Evolutionary conservation across 345 rosid species (phyloP), one percentile per base, ranked within the genome.

Genomic region (Euclidium syriacum): DNA sequence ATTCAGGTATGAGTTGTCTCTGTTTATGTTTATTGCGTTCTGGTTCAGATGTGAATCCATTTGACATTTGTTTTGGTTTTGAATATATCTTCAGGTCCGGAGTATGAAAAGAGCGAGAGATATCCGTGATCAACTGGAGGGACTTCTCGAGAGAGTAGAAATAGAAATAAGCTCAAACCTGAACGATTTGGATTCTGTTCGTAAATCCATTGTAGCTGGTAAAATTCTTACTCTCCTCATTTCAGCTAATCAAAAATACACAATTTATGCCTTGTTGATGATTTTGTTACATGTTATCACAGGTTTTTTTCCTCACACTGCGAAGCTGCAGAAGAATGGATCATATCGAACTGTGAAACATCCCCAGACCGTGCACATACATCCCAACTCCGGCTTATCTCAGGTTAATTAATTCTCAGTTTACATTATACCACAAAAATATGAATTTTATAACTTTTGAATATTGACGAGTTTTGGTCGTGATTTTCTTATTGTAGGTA

Each of bases 101-200:
- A 94, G 99, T 71, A 94, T 94, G 96, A 94, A 94, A 68, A 87
- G 97, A 62, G 99, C 99, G 20, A 82, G 97, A 75, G 97, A 94
- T 62, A 76, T 94, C 20, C 77, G 99, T 41, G 97, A 94, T 67
- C 99, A 94, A 67, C 62, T 90, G 81, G 96, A 87, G 65, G 97
- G 96, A 49, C 99, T 94, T 54, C 68, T 94, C 46, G 99, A 94
- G 81, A 84, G 99, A 75, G 96, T 94, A 62, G 99, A 90, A 72
- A 94, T 90, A 75, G 99, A 90, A 71, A 16, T 84, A 26, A 70
- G 82, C 40, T 81, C 96, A 27, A 78, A 79, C 78, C 9, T 71
- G 24, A 80, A 74, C 62, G 97, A 90, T 47, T 64, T 85, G 67
- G 97, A 94, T 46, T 52, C 78, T 40, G 81, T 90, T 59, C 87